A percentile compares a stretch with the other conserved stretches of the same genome.
Conservation (phyloP, 2,329 filamentous ascomycete species). For the Whalleya microplaca region DNA sequence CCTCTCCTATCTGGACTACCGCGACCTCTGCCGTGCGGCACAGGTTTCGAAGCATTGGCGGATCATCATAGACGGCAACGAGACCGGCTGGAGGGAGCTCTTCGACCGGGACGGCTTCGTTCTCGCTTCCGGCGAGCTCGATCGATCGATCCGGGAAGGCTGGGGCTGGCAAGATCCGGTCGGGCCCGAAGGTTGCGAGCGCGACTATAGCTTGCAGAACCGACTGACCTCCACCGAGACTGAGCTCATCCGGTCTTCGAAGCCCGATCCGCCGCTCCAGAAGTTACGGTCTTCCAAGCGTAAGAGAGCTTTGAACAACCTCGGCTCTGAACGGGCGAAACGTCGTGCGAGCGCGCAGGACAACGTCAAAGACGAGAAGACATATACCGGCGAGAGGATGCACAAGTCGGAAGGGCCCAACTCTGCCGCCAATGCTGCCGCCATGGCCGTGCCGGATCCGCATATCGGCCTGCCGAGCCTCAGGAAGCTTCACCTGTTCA, state of each 20-base stretch:
- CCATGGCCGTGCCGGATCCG: conserved; percentile 78
- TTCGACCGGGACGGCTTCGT: conserved; percentile 83
- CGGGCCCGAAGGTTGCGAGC: conserved; percentile 74
- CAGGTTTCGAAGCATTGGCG: conserved; percentile 96
- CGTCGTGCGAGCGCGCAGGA: conserved; percentile 56
- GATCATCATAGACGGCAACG: conserved; percentile 86
- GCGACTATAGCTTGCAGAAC: conserved; percentile 70
- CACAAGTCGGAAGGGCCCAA: conserved; percentile 79
- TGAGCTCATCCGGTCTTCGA: conserved; percentile 50
- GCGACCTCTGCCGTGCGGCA: conserved; percentile 85
- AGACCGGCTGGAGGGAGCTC: conserved; percentile 93
- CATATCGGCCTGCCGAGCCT: conserved; percentile 78
- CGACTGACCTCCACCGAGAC: conserved; percentile 57
- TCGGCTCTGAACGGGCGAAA: conserved; percentile 56
- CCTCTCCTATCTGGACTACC: conserved; percentile 81
- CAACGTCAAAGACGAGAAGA: conserved; percentile 46
- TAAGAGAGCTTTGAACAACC: conserved; percentile 55
- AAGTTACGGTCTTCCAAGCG: conserved; percentile 58
- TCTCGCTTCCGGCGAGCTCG: conserved; percentile 79
- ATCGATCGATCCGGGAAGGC: conserved; percentile 83
- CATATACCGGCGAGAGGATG: conserved; percentile 46
- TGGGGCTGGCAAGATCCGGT: conserved; percentile 97
- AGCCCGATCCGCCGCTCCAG: conserved; percentile 45
- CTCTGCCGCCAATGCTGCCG: conserved; percentile 84
- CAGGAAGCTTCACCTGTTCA: conserved; percentile 87